Evolutionary conservation across 202 grass and related monocot species (phyloP), one percentile per base, ranked within the genome.

Genomic region (Zizania palustris): DNA sequence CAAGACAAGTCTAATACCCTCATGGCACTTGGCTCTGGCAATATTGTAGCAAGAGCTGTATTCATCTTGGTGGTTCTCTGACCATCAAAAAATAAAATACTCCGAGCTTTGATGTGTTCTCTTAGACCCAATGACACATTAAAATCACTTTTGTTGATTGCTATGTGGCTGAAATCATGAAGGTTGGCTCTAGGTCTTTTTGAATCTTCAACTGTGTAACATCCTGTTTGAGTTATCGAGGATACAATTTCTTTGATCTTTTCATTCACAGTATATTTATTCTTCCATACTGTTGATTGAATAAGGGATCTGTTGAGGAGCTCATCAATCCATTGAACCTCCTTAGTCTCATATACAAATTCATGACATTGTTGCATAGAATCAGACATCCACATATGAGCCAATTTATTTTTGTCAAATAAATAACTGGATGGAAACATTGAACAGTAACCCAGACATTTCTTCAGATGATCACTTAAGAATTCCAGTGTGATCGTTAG

Each of bases 371-470:
- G 20, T 62, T 90, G 75, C 11, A 86, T 80, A 55, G 80, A 90
- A 65, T 59, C 63, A 65, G 76, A 73, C 42, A 76, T 56, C 88
- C 88, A 86, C 79, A 90, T 80, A 6, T 80, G 57, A 43, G 83
- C 35, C 53, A 90, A 3, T 41, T 58, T 79, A 11, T 70, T 74
- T 43, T 66, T 78, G 15, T 86, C 19, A 59, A 90, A 90, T 19
- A 63, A 43, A 55, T 77, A 83, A 43, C 53, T 71, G 15, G 61
- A 67, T 1, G 88, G 83, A 51, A 86, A 90, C 39, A 83, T 72
- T 13, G 79, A 76, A 71, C 79, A 74, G 59, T 83, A 90, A 64
- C 67, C 33, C 44, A 90, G 76, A 33, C 79, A 70, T 22, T 86
- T 82, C 34, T 76, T 81, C 10, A 91, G 59, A 16, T 78, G 48